Evolutionary conservation across 805 yeast species (phyloP).

Genomic region (Schizosaccharomyces cryophilus): DNA sequence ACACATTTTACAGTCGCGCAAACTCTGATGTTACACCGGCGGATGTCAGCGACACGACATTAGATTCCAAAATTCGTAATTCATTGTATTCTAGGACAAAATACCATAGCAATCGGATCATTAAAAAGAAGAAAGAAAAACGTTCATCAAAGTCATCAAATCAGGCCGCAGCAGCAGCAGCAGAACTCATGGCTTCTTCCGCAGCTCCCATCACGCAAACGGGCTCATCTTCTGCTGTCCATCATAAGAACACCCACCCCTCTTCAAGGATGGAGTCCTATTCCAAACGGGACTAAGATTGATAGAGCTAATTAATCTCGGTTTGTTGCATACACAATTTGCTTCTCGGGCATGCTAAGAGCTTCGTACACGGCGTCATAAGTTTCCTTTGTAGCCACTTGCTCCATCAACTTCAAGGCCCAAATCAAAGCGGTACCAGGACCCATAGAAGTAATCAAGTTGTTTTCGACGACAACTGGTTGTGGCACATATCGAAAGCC

Average conservation of each 20-base stretch:
- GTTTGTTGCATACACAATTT: not conserved
- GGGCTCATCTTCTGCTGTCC: not conserved
- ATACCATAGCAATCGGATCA: not conserved
- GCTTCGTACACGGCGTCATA: not conserved
- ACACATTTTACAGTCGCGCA: not conserved
- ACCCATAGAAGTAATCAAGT: not conserved
- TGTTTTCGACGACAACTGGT: not conserved
- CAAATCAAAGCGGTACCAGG: conserved; percentile 2
- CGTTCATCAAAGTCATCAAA: not conserved
- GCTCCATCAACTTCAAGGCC: conserved; percentile 1
- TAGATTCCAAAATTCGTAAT: not conserved
- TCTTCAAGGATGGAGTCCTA: not conserved
- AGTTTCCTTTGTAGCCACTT: not conserved
- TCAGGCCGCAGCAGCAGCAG: not conserved
- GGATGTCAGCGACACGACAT: not conserved
- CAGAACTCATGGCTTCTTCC: not conserved
- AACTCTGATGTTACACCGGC: not conserved
- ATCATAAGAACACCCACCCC: not conserved
- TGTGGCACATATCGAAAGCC: not conserved
- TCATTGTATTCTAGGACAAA: not conserved
- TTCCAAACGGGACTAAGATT: not conserved
- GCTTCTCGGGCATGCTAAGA: not conserved
- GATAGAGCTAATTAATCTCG: too few relatives aligned
- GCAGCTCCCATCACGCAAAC: not conserved
- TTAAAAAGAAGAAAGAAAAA: not conserved